Base-by-base conservation (phyloP, 768 basidiomycete species). In the Infundibulicybe gibba region DNA sequence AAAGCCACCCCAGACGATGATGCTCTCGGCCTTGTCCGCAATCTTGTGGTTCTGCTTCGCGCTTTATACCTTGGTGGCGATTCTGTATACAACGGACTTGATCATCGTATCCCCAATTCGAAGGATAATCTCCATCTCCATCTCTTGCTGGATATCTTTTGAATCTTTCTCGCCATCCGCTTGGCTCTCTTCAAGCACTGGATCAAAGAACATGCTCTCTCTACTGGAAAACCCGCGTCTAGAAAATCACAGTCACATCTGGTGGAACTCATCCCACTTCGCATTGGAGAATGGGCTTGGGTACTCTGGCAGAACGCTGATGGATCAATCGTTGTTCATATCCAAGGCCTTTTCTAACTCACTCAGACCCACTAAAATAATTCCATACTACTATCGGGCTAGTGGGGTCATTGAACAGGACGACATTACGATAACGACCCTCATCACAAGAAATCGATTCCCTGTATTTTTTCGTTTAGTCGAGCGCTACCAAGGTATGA, bases 401-500 rank as follows among this genome's bases (percentile, higher is more conserved):
- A 71, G 73, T 10, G 77, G 75, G 2, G 54, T 58, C 10, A 76
- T 84, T 51, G 72, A 80, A 41, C 55, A 64, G 25, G 76, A 85
- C 32, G 90, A 91, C 51, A 81, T 94, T 43, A 93, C 91, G 2
- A 81, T 94, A 46, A 88, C 91, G 1, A 94, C 91, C 0, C 74
- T 92, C 30, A 83, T 93, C 32, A 93, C 91, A 2, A 80, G 78
- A 57, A 85, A 87, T 54, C 76, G 91, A 14, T 85, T 90, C 62
- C 70, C 80, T 39, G 85, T 85, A 25, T 81, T 93, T 54, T 71
- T 74, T 15, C 75, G 80, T 41, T 70, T 93, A n/a, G 85, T 83
- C 5, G 77, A 83, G 59, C 79, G 75, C n/a, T 91, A 93, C 61
- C 72, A 78, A 71, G 90, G 90, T 87, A 40, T 12, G 8, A 43